phyloP scores from a whole-genome alignment of 352 stramenopile genomes.

The Pythium pyrilobum region DNA sequence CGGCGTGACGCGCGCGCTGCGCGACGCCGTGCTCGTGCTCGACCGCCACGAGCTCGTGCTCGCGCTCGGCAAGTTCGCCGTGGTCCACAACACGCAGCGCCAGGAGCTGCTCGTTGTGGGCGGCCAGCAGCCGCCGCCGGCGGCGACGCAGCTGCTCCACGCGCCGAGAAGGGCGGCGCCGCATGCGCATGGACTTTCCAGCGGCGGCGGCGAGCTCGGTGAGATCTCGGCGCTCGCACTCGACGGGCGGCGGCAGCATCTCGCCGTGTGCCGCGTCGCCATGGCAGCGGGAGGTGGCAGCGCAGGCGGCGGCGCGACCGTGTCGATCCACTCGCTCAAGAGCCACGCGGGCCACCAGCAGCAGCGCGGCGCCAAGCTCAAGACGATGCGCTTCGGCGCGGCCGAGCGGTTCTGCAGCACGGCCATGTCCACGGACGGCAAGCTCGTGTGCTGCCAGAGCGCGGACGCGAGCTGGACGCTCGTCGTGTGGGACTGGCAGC shows the following conservation, averaged over 20 bases:
- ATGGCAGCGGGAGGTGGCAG: constrained; percentile 4
- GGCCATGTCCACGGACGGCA: constrained; percentile 62
- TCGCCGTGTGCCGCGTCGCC: constrained; percentile 50
- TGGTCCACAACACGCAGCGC: constrained; percentile 57
- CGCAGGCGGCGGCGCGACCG: constrained; percentile 3
- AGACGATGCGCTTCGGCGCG: constrained; percentile 36
- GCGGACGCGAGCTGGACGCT: constrained; percentile 53
- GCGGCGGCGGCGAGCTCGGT: constrained; percentile 21
- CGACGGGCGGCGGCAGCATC: constrained; percentile 42
- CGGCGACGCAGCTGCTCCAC: not conserved
- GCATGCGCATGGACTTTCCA: not conserved
- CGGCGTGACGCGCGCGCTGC: constrained; percentile 42
- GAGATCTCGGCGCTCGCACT: constrained; percentile 69
- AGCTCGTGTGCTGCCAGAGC: constrained; percentile 55
- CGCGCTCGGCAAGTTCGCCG: constrained; percentile 55
- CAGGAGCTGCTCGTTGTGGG: constrained; percentile 56
- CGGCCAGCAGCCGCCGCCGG: constrained; percentile 9
- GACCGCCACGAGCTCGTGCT: constrained; percentile 59
- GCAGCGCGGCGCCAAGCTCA: constrained; percentile 17
- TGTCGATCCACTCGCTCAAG: constrained; percentile 22
- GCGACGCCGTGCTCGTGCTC: constrained; percentile 49
- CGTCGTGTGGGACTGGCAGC: constrained; percentile 74
- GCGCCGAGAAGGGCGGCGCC: not conserved
- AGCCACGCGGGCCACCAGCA: not conserved
- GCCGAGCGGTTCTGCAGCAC: constrained; percentile 47